phyloP scores from a whole-genome alignment of 1,284 basidiomycete genomes.

The Phellopilus nigrolimitatus region DNA sequence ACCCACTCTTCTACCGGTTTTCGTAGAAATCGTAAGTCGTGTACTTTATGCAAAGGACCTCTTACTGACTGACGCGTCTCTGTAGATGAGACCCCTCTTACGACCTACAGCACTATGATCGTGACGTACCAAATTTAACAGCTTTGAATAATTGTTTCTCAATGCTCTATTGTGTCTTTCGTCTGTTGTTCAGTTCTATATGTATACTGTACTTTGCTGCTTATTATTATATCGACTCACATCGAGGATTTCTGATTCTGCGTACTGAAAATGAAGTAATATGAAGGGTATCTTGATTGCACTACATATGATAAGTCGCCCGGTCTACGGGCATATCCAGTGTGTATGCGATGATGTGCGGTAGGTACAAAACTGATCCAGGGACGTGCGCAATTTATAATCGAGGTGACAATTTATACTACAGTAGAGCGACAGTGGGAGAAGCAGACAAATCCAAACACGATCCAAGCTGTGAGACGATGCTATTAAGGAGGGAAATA shows the following conservation, averaged over 20 bases:
- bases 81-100: slow-evolving; percentile 18
- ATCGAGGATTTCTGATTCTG: too few species aligned
- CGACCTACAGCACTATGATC: slow-evolving; percentile 11
- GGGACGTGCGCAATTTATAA: background rate
- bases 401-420: slow-evolving; percentile 1
- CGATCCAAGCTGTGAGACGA: too few species aligned
- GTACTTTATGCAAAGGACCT: background rate
- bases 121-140: too few species aligned
- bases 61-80: background rate
- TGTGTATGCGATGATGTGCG: background rate
- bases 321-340: slow-evolving; percentile 1
- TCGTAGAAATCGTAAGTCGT: slow-evolving; percentile 78
- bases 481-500: too few species aligned
- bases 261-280: background rate
- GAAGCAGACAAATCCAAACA: too few species aligned
- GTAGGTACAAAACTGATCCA: slow-evolving; percentile 7
- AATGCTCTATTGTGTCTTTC: too few species aligned
- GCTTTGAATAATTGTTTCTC: too few species aligned
- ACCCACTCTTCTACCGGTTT: slow-evolving; percentile 76
- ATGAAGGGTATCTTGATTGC: background rate
- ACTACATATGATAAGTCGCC: background rate
- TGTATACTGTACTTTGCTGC: too few species aligned
- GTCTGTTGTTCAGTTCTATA: too few species aligned
- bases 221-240: too few species aligned
- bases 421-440: slow-evolving; percentile 2